Evolutionary conservation across 129 eudicot genomes (phyloP).

Genomic region (Artemisia argyi): DNA sequence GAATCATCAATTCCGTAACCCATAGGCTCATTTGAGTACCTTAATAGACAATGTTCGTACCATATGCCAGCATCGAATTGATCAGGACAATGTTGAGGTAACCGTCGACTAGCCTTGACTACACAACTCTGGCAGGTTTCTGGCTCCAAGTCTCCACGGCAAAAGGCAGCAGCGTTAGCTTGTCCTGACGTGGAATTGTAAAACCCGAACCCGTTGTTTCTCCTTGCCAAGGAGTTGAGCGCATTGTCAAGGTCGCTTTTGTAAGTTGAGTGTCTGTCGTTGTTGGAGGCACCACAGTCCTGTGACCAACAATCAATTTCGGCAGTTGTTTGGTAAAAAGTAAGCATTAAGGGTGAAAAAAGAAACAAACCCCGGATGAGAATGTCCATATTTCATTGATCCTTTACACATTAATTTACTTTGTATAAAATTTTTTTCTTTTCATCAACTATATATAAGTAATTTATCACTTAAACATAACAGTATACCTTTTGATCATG

Average conservation of each 20-base stretch:
- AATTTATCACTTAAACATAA: conserved; percentile 9
- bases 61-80: conserved; percentile 30
- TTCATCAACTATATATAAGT: background rate
- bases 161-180: conserved; percentile 31
- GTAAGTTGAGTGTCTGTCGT: conserved; percentile 24
- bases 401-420: no score
- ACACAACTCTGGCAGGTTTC: conserved; percentile 37
- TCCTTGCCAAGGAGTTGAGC: conserved; percentile 13
- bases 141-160: conserved; percentile 41
- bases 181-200: conserved; percentile 29
- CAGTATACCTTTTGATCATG: no score
- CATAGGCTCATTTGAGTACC: conserved; percentile 31
- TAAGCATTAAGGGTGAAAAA: background rate
- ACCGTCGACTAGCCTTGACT: conserved; percentile 16
- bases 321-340: background rate
- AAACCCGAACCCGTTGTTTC: conserved; percentile 21
- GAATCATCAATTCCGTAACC: background rate
- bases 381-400: background rate
- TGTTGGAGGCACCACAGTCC: background rate
- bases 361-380: conserved; percentile 5
- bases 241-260: conserved; percentile 22
- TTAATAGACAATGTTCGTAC: conserved; percentile 33
- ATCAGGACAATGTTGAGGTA: conserved; percentile 29
- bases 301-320: background rate
- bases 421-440: no score